Evolutionary conservation across 352 stramenopile genomes (phyloP), one percentile per base, ranked within the genome.

Genomic region (Globisporangium parvum): DNA sequence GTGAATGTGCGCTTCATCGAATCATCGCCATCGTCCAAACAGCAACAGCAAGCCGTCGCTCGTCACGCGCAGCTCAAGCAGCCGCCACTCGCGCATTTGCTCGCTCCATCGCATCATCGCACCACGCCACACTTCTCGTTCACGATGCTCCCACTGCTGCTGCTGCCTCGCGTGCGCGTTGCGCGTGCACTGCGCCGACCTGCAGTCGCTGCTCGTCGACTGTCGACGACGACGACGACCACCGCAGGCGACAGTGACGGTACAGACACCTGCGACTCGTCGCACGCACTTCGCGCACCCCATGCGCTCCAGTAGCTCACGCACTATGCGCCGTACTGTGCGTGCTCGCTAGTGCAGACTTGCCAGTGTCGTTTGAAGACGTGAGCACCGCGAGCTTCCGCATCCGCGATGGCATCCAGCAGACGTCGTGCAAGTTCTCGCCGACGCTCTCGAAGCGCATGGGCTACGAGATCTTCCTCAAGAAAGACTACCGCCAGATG

Each of bases 401-500:
- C 47, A 98, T 98, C 51, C 84, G 88, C 26, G 83, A 91, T 44
- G 89, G 82, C 47, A 95, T 98, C 48, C 71, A 88, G 56, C 74
- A 95, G 33, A 98, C 95, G 10, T 81, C 79, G 42, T 97, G 90
- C 72, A 85, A 93, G 54, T 87, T 90, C 73, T 97, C 88, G 39
- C 87, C 91, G 54, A 83, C 97, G 66, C 75, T 98, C 14, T 97
- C 88, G 26, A 83, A 97, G 66, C 69, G 95, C 28, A 87, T 96
- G 63, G 90, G 88, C 50, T 87, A 84, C 40, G 93, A 97, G 51
- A 74, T 98, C 24, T 98, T 90, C 61, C 73, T 99, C 24, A 99
- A 98, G 79, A 96, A 97, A 53, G 96, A 99, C 70, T 96, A 98
- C 62, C 91, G 92, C 23, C 94, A 98, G 49, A 90, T 94, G 77